These are phyloP conservation scores for Ganoderma sp. DNA, from an alignment of 1,284 basidiomycete species.

Conservation along the genomic window DNA sequence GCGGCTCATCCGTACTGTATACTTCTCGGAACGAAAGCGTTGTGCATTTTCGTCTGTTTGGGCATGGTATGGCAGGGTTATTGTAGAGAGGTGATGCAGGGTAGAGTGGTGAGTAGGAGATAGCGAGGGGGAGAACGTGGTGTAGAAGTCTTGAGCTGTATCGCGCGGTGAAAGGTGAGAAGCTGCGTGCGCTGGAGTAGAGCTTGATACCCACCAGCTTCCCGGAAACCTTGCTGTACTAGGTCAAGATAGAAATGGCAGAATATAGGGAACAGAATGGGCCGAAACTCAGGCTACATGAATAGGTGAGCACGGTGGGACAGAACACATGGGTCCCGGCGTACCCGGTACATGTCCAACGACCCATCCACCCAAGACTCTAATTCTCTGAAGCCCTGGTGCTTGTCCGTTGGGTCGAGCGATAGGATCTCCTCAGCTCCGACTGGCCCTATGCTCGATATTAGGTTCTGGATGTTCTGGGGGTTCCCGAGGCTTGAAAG, in stretches of 20 bases:
- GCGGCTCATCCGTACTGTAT: conserved; percentile 88
- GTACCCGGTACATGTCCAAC: conserved; percentile 82
- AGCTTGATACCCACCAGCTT: conserved; percentile 68
- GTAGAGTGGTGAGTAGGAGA: conserved; percentile 73
- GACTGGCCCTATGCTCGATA: conserved; percentile 75
- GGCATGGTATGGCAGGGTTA: conserved; percentile 87
- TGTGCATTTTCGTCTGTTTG: conserved; percentile 84
- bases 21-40: conserved; percentile 90
- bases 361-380: conserved; percentile 95
- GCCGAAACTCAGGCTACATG: conserved; percentile 86
- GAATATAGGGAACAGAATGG: conserved; percentile 94
- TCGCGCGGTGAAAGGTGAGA: neutral
- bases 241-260: conserved; percentile 97
- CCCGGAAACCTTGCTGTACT: conserved; percentile 88
- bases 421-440: conserved; percentile 85
- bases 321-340: conserved; percentile 35
- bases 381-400: conserved; percentile 85
- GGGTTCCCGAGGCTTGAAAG: conserved; percentile 67
- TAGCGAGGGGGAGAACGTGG: conserved; percentile 74
- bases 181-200: conserved; percentile 1
- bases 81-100: conserved; percentile 82
- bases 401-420: conserved; percentile 88
- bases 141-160: conserved; percentile 80
- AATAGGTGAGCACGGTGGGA: conserved; percentile 5
- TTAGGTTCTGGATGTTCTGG: conserved; percentile 72